Base-by-base conservation (phyloP, 2,329 filamentous ascomycete species). In the Coniosporium tulheliwenetii region DNA sequence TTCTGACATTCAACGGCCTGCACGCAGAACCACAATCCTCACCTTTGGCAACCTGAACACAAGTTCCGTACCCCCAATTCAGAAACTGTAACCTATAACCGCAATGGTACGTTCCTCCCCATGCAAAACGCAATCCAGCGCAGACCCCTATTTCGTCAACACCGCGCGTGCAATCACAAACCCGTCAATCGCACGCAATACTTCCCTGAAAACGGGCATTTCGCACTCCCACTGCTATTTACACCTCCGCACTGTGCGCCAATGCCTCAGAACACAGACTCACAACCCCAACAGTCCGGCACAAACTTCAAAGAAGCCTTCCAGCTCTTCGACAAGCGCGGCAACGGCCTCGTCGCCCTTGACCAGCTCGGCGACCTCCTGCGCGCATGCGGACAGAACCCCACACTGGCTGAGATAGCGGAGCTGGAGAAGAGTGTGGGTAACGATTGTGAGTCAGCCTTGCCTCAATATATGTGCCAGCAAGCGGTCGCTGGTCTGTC, bases 271-370 rank as follows among this genome's bases (percentile, higher is more conserved):
- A 46, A 46, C 47, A 42, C 36, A 45, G 10, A 13, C 42, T 38
- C 44, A 44, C 41, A 37, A 36, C 13, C 15, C 19, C 44, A 47
- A 41, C 73, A 79, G 75, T 73, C 75, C 60, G 77, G 76, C 46
- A 96, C 89, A 70, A 96, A 98, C 81, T 98, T 96, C 85, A 96
- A 96, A 74, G 91, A 98, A 80, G 91, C 91, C 53, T 98, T 98
- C 68, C 87, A 87, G 56, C 83, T 98, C 62, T 98, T 96, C 73
- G 91, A 98, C 75, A 96, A 95, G 79, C 89, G 91, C 64, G 91
- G 91, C 60, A 93, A 85, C 60, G 87, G 89, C 59, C 87, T 87
- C 54, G 91, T 96, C 52, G 67, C 82, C 34, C 71, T 87, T 61
- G 82, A 89, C 50, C 81, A 80, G 48, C 77, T 98, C 43, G 91